Base-by-base conservation (phyloP, 306 rosid genomes). In the Ormosia emarginata region DNA sequence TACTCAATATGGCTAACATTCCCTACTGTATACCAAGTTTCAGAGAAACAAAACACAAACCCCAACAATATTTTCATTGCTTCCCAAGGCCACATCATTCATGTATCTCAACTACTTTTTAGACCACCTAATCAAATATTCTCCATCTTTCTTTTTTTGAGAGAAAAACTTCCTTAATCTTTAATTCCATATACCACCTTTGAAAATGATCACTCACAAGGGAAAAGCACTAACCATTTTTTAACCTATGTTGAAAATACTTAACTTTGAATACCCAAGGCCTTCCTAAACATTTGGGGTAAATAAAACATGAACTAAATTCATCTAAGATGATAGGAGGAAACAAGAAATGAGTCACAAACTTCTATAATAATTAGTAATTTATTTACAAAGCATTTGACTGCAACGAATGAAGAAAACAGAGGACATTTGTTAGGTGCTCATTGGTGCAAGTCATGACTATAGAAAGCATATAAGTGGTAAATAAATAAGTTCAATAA, bases 281-380 rank as follows among this genome's bases (percentile, higher is more conserved):
- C 61, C 67, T 61, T 9, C n/a, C 47, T 30, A 37, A 61, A 43
- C 15, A 75, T 12, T 62, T 44, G 53, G 41, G 18, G 67, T 8
- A 15, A 49, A 61, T 17, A 30, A 3, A 56, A 69, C 61, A 83
- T 41, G 37, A 62, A 56, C 61, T 29, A 64, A 63, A 58, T 34
- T 47, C 75, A 43, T 58, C 56, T 5, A 49, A 17, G 59, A 40
- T 52, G 62, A 68, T 29, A 68, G 6, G 5, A 56, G 3, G 46
- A 82, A 76, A 52, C 61, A 52, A 77, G 56, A 50, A 83, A 62
- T 32, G 13, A 52, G 36, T 8, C 24, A 17, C 74, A 75, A n/a
- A 40, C 39, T 71, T 74, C 41, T 46, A 66, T 4, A 15, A 18
- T 9, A 53, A 74, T 32, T 4, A 79, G 59, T 4, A 80, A 44